Evolutionary conservation across 352 stramenopile species (phyloP).

Genomic region (Aphanomyces euteiches): DNA sequence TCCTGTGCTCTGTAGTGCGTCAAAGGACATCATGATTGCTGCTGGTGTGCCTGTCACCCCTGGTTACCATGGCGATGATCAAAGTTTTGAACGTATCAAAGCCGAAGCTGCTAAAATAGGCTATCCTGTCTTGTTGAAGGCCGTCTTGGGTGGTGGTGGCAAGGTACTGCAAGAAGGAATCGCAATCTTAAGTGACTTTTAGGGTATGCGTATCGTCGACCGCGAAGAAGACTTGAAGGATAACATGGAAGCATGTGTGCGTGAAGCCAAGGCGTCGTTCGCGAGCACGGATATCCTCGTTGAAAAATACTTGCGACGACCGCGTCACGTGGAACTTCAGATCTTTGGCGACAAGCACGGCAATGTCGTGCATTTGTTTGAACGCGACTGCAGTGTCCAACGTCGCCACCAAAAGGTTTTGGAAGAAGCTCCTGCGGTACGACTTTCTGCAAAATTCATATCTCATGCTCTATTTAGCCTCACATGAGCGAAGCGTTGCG

Average conservation of each 20-base stretch:
- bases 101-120: slow-evolving; percentile 81
- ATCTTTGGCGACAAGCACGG: slow-evolving; percentile 90
- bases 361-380: slow-evolving; percentile 87
- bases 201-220: slow-evolving; percentile 89
- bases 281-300: slow-evolving; percentile 88
- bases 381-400: slow-evolving; percentile 90
- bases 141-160: slow-evolving; percentile 84
- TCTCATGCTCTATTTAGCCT: slow-evolving; percentile 36
- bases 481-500: slow-evolving; percentile 76
- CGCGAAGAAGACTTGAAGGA: slow-evolving; percentile 77
- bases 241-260: slow-evolving; percentile 76
- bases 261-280: slow-evolving; percentile 86
- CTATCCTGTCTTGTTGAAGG: slow-evolving; percentile 92
- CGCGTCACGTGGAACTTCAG: slow-evolving; percentile 91
- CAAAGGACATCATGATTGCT: slow-evolving; percentile 89
- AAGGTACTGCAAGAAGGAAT: slow-evolving; percentile 37
- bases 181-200: too few relatives aligned
- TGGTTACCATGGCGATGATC: slow-evolving; percentile 88
- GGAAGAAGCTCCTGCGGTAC: slow-evolving; percentile 88
- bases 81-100: slow-evolving; percentile 71
- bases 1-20: slow-evolving; percentile 45
- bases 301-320: slow-evolving; percentile 87
- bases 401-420: slow-evolving; percentile 93
- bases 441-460: slow-evolving; percentile 31
- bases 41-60: slow-evolving; percentile 84